Conservation (phyloP, 164 flowering plant species). For the Vitis amurensis region DNA sequence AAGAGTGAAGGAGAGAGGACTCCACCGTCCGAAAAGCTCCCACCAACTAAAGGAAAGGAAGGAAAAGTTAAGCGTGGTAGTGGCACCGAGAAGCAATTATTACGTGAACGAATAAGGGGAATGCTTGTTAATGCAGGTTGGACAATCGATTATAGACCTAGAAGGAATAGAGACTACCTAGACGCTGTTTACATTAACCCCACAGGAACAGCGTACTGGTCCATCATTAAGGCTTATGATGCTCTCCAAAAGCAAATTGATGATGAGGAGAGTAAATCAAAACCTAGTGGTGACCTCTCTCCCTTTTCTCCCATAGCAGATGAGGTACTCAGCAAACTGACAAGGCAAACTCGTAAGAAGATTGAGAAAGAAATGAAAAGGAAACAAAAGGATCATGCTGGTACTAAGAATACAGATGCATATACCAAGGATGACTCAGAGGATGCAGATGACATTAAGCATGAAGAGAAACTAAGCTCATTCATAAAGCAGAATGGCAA, state of each 20-base stretch:
- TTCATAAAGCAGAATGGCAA: constrained; percentile 39
- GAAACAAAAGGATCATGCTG: constrained; percentile 37
- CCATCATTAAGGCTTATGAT: constrained; percentile 74
- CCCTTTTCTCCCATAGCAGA: constrained; percentile 57
- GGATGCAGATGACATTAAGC: constrained; percentile 35
- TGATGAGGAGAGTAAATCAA: constrained; percentile 32
- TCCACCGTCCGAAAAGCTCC: constrained; percentile 23
- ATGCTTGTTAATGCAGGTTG: constrained; percentile 75
- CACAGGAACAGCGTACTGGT: constrained; percentile 69
- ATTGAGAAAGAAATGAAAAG: constrained; percentile 53
- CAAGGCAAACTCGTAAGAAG: constrained; percentile 73
- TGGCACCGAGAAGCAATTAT: constrained; percentile 65
- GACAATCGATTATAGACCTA: constrained; percentile 76
- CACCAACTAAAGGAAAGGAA: constrained; percentile 28
- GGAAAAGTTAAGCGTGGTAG: constrained; percentile 52
- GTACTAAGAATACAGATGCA: constrained; percentile 22
- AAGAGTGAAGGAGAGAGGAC: constrained; percentile 28
- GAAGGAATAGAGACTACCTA: constrained; percentile 67
- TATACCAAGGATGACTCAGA: constrained; percentile 28
- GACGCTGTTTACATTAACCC: constrained; percentile 74
- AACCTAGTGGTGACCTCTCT: constrained; percentile 28
- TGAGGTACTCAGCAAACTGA: constrained; percentile 63
- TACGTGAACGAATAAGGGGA: constrained; percentile 57
- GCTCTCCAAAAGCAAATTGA: constrained; percentile 61
- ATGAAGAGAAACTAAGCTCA: constrained; percentile 42